Conservation (phyloP, 768 basidiomycete genomes). For the Rhizopogon sp. region DNA sequence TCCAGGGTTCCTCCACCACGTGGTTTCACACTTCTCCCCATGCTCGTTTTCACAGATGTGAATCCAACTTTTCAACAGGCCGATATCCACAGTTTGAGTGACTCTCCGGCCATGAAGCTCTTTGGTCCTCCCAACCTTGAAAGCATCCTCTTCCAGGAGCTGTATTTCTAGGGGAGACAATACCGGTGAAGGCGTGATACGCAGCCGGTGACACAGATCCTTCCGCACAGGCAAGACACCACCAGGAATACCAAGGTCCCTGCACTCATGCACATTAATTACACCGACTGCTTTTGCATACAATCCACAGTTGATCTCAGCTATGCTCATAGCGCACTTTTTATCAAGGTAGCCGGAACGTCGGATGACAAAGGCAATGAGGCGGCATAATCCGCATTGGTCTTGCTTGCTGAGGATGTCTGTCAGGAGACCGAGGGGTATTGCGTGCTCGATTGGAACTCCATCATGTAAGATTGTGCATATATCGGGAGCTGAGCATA, state of each 20-base stretch:
- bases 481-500: no score
- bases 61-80: constrained; percentile 5
- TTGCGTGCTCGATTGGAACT: no score
- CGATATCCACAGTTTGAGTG: neutral
- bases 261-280: no score
- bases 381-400: constrained; percentile 4
- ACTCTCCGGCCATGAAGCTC: constrained; percentile 6
- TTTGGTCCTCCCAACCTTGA: neutral
- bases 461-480: neutral
- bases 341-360: constrained; percentile 1
- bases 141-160: constrained; percentile 4
- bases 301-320: neutral
- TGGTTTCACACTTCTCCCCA: neutral
- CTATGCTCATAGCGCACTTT: neutral
- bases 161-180: neutral
- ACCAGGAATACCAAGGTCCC: no score
- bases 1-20: neutral
- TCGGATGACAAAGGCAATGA: neutral
- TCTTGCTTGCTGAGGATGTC: neutral
- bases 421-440: neutral
- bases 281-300: no score
- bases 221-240: no score
- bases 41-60: neutral
- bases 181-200: neutral
- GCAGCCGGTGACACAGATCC: neutral